Percentiles rank a stretch among this genome's conserved stretches.
phyloP scores from a whole-genome alignment of 2,329 filamentous ascomycete species.

The Arthrobotrys iridis region DNA sequence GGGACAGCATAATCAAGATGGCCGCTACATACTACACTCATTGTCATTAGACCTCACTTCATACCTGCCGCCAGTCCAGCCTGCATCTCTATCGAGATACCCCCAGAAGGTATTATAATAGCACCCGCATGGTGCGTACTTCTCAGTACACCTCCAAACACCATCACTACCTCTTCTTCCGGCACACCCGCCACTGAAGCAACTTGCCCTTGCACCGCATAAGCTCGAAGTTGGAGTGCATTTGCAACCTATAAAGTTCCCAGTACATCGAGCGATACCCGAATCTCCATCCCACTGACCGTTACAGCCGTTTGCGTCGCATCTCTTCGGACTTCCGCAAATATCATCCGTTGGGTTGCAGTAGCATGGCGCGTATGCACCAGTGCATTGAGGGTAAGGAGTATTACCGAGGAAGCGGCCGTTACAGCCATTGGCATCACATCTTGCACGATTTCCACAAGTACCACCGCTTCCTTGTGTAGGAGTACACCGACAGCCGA shows the following conservation, averaged over 20 bases:
- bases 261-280: constrained; percentile 11
- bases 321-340: constrained; percentile 16
- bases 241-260: constrained; percentile 25
- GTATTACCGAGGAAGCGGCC: constrained; percentile 18
- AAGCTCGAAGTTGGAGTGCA: background rate
- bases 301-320: constrained; percentile 16
- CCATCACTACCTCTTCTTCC: constrained; percentile 21
- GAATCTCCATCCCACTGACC: constrained; percentile 20
- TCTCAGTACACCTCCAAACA: constrained; percentile 19
- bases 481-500: constrained; percentile 21
- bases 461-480: constrained; percentile 21
- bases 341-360: constrained; percentile 27
- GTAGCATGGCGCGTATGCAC: constrained; percentile 6
- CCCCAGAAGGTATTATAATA: constrained; percentile 17
- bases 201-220: constrained; percentile 19
- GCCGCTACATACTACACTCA: constrained; percentile 5
- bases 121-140: constrained; percentile 21
- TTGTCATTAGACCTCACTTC: constrained; percentile 13
- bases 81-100: background rate
- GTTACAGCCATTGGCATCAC: constrained; percentile 10
- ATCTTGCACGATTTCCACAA: constrained; percentile 11
- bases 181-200: constrained; percentile 12
- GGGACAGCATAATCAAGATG: background rate
- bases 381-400: constrained; percentile 19
- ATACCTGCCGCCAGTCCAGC: background rate